Conservation (phyloP, 2,329 filamentous ascomycete genomes). For the Cladosporium halotolerans region DNA sequence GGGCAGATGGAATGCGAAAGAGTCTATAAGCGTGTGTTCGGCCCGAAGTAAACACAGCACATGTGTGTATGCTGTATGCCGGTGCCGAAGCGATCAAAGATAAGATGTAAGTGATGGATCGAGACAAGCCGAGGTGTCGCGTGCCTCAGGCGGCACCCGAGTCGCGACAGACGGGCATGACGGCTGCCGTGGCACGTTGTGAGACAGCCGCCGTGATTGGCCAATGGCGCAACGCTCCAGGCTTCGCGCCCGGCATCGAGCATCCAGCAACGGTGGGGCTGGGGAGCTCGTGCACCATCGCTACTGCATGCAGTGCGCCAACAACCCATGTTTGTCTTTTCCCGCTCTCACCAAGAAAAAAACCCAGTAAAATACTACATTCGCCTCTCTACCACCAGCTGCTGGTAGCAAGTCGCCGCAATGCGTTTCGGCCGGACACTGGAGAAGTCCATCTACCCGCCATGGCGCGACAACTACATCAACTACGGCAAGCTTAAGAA, state of each 20-base stretch:
- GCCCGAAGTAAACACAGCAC: background rate
- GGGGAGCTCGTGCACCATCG: background rate
- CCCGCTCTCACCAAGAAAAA: background rate
- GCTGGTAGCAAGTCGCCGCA: background rate
- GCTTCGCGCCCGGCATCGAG: background rate
- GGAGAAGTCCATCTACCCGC: conserved; percentile 68
- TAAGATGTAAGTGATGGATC: background rate
- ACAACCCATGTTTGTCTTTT: conserved; percentile 3
- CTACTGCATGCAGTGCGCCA: background rate
- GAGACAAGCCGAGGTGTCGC: background rate
- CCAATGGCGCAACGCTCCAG: background rate
- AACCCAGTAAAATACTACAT: background rate
- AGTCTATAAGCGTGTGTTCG: background rate
- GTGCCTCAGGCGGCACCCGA: background rate
- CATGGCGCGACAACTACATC: conserved; percentile 92
- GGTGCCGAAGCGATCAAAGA: background rate
- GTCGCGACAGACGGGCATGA: background rate
- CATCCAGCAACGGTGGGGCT: background rate
- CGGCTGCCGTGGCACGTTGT: background rate
- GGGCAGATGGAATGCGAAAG: background rate
- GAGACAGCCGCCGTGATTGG: background rate
- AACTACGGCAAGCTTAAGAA: conserved; percentile 92
- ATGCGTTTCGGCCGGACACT: conserved; percentile 96
- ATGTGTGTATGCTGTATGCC: background rate
- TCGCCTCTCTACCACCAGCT: background rate